Evolutionary conservation across 192 early-diverging fungal genomes (phyloP).

Genomic region (Coemansia sp.): DNA sequence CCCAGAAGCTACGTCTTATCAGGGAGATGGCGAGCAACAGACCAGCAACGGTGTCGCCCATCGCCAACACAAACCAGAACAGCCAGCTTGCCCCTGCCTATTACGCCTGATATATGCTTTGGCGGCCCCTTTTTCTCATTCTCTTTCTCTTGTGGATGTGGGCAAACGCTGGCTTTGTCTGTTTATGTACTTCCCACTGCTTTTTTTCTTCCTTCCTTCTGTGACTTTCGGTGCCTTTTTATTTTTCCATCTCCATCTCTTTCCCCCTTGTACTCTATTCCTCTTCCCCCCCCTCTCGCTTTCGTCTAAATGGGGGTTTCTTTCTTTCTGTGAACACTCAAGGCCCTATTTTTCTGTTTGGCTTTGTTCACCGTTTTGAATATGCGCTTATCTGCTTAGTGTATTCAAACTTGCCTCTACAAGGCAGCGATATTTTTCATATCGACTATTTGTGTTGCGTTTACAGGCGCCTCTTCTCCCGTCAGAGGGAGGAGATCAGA

Average conservation of each 20-base stretch:
- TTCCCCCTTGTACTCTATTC: neutral
- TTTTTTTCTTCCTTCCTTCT: slow-evolving; percentile 5
- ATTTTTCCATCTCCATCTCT: neutral
- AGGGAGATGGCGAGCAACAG: slow-evolving; percentile 37
- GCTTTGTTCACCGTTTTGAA: slow-evolving; percentile 3
- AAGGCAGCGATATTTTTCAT: neutral
- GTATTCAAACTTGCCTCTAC: neutral
- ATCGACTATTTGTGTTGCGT: neutral
- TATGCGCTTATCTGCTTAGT: slow-evolving; percentile 5
- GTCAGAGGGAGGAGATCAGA: neutral
- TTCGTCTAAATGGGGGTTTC: neutral
- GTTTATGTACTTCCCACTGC: neutral
- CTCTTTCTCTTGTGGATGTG: slow-evolving; percentile 7
- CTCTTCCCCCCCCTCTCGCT: neutral
- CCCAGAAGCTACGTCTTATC: slow-evolving; percentile 49
- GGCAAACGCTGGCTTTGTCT: neutral
- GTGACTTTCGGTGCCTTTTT: neutral
- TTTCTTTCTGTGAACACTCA: neutral
- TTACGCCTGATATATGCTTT: slow-evolving; percentile 46
- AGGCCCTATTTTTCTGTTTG: slow-evolving; percentile 4
- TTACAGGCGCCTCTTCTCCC: neutral
- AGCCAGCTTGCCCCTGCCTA: slow-evolving; percentile 38
- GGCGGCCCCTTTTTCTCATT: slow-evolving; percentile 12
- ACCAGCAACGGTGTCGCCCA: slow-evolving; percentile 23
- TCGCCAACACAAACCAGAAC: slow-evolving; percentile 4